These are phyloP conservation scores for Cordyceps javanica DNA, from an alignment of 2,329 filamentous ascomycete species.

Conservation along the genomic window DNA sequence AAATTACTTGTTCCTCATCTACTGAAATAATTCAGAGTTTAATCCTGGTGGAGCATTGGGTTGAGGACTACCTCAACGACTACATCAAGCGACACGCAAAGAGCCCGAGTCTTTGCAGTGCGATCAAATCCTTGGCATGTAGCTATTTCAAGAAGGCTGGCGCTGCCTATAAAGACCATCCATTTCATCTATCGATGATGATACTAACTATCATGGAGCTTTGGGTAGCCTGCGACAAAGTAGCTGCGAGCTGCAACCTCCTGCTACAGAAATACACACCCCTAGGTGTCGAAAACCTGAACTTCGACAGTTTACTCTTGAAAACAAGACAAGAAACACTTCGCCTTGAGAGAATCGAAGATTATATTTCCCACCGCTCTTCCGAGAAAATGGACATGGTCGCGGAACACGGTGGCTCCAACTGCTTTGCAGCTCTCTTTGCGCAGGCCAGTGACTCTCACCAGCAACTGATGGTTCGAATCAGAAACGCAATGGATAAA, in stretches of 20 bases:
- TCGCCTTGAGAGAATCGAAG: slow-evolving; percentile 37
- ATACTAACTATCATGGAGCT: slow-evolving; percentile 49
- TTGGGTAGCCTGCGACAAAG: slow-evolving; percentile 51
- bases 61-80: slow-evolving; percentile 28
- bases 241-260: slow-evolving; percentile 30
- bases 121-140: slow-evolving; percentile 26
- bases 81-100: too few species aligned
- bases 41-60: slow-evolving; percentile 43
- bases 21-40: too few species aligned
- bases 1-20: too few species aligned
- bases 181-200: slow-evolving; percentile 45
- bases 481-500: neutral
- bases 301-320: slow-evolving; percentile 39
- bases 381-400: neutral
- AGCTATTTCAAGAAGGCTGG: slow-evolving; percentile 27
- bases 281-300: slow-evolving; percentile 27
- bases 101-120: too few species aligned
- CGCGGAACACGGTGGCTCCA: neutral
- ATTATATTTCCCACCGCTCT: slow-evolving; percentile 29
- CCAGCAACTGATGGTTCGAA: neutral
- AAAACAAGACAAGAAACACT: slow-evolving; percentile 36
- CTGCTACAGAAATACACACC: slow-evolving; percentile 42
- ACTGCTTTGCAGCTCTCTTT: neutral
- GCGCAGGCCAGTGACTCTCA: neutral
- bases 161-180: slow-evolving; percentile 30